A percentile compares a stretch with the other conserved stretches of the same genome.
Conservation (phyloP, 495 filamentous ascomycete species). For the Penicillium crystallinum region DNA sequence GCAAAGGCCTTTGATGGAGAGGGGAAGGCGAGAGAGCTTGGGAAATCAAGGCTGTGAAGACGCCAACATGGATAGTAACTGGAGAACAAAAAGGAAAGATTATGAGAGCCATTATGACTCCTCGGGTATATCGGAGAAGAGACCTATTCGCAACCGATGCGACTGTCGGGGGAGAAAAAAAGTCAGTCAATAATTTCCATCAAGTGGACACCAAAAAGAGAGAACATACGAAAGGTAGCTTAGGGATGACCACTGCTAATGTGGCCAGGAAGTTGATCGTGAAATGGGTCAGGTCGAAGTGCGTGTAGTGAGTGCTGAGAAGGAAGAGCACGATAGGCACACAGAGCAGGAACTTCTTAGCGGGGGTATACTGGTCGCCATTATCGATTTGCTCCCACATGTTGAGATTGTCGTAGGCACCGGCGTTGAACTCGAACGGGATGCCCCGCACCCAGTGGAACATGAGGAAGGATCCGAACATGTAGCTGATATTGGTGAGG, state of each 20-base stretch:
- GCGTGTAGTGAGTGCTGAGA: constrained; percentile 96
- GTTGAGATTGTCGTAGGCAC: constrained; percentile 97
- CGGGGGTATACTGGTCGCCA: constrained; percentile 94
- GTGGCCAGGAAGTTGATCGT: constrained; percentile 93
- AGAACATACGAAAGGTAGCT: constrained; percentile 80
- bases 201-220: not conserved
- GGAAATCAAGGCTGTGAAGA: constrained; percentile 12
- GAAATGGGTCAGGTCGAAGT: constrained; percentile 94
- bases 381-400: constrained; percentile 99
- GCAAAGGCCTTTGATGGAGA: constrained; percentile 19
- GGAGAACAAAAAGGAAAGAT: constrained; percentile 12
- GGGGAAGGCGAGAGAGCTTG: constrained; percentile 1
- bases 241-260: constrained; percentile 87
- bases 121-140: constrained; percentile 41
- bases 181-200: constrained; percentile 18
- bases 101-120: constrained; percentile 32
- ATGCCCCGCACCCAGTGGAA: constrained; percentile 98
- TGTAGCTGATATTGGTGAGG: constrained; percentile 96
- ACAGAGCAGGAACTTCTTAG: constrained; percentile 95
- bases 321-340: constrained; percentile 93
- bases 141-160: constrained; percentile 47
- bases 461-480: constrained; percentile 98
- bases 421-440: constrained; percentile 98
- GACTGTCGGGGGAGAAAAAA: constrained; percentile 24
- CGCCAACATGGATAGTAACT: constrained; percentile 20